Conservation (phyloP, 805 yeast genomes). For the Cyberlindnera bimundalis region DNA sequence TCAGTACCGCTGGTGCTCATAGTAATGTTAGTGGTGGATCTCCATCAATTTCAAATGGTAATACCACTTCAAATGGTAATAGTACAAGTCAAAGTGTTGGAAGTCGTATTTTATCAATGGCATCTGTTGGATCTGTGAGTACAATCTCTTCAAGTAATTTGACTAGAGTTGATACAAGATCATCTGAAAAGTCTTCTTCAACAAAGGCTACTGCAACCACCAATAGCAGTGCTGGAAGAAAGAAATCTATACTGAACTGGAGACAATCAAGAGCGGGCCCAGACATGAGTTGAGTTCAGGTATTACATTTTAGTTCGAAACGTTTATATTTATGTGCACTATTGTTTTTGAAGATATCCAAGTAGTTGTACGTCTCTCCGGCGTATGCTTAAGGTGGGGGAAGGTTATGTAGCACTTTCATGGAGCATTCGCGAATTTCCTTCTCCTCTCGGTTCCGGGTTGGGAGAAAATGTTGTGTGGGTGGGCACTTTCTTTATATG, state of each 20-base stretch:
- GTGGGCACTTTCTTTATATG: too few relatives aligned
- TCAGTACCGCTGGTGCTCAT: slow-evolving; percentile 4
- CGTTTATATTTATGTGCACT: neutral
- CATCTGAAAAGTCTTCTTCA: slow-evolving; percentile 27
- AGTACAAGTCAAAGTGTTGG: slow-evolving; percentile 1
- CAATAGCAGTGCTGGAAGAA: slow-evolving; percentile 19
- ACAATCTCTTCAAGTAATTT: slow-evolving; percentile 13
- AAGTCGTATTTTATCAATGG: slow-evolving; percentile 10
- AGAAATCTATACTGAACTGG: slow-evolving; percentile 33
- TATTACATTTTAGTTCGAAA: too few relatives aligned
- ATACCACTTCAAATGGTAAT: neutral
- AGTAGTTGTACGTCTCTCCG: too few relatives aligned
- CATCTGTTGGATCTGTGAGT: slow-evolving; percentile 9
- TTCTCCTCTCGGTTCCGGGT: too few relatives aligned
- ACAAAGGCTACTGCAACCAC: slow-evolving; percentile 16
- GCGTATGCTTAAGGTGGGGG: too few relatives aligned
- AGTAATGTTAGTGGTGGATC: slow-evolving; percentile 2
- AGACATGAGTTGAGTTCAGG: too few relatives aligned
- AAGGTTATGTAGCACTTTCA: too few relatives aligned
- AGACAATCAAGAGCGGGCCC: slow-evolving; percentile 29
- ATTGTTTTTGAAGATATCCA: too few relatives aligned
- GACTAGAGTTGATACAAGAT: slow-evolving; percentile 27
- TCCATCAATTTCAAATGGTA: neutral
- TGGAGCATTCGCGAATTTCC: too few relatives aligned
- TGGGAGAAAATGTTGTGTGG: too few relatives aligned